Evolutionary conservation across 1,139 yeast species (phyloP), one percentile per base, ranked within the genome.

Genomic region (Suzukiozyma palmioleophila): DNA sequence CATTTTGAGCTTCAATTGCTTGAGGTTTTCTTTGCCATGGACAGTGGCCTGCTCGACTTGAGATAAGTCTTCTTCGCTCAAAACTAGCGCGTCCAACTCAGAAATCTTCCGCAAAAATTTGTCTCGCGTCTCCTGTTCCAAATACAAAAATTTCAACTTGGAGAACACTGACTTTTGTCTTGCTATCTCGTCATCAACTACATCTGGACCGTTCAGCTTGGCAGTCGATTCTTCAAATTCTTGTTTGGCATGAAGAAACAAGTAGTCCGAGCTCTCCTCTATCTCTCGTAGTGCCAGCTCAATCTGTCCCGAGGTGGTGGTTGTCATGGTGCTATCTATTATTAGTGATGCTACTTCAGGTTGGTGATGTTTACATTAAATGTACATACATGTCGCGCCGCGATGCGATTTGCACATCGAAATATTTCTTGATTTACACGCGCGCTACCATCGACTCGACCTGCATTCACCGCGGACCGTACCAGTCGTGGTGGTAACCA

Each of bases 51-150:
- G 35, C 36, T 52, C 54, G n/a, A 53, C 40, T 15, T 38, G 39
- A 22, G 45, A 39, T n/a, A 58, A 42, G 26, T 56, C 59, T n/a
- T 45, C 49, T 26, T 52, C 49, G 29, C 46, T 47, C 9, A 59
- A 44, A 11, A 48, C 52, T 1, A 45, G 49, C 2, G 48, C 37
- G 28, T 48, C 49, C 21, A 26, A 13, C 26, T 44, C 51, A 7
- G 46, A 43, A n/a, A 54, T 50, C 24, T 46, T 49, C 36, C 78
- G 51, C 33, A 81, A 59, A 52, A 81, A 81, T 58, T 77, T 71
- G 45, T 81, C 84, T 47, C 84, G 70, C 2, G 86, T 73, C 49
- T 81, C 88, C 49, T 81, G 84, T 51, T 82, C 89, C 36, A 81
- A 57, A 52, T 79, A 81, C 36, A 79, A 71, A 44, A 80, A 78